Conservation (phyloP, 2,329 filamentous ascomycete species). For the Apiospora arundinis region DNA sequence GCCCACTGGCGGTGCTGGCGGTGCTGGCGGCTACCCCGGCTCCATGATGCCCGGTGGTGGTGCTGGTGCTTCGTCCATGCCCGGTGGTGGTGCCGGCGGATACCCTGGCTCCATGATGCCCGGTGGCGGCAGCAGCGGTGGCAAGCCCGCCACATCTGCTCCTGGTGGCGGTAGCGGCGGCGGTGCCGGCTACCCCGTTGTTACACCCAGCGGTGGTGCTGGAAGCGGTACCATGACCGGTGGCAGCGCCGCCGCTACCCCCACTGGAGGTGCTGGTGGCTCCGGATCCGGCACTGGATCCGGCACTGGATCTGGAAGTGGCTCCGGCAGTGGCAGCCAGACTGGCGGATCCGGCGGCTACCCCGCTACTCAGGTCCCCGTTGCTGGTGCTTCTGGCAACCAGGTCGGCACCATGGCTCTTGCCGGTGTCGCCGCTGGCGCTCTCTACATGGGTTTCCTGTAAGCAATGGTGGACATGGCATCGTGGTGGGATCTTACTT, state of each 20-base stretch:
- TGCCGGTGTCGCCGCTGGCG: background rate
- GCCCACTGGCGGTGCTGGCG: background rate
- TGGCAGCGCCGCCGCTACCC: background rate
- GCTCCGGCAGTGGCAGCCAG: background rate
- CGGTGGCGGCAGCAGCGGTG: background rate
- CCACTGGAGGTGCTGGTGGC: background rate
- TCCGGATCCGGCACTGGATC: background rate
- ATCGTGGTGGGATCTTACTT: background rate
- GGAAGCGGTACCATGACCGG: background rate
- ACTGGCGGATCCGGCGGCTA: background rate
- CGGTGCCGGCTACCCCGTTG: background rate
- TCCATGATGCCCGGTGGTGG: background rate
- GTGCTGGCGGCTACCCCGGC: background rate
- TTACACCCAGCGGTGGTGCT: background rate
- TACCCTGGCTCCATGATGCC: background rate
- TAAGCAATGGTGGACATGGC: background rate
- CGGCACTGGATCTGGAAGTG: background rate
- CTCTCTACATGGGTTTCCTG: conserved; percentile 11
- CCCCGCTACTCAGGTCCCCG: background rate
- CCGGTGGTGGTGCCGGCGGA: background rate
- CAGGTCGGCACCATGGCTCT: background rate
- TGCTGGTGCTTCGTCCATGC: background rate
- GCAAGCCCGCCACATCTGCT: background rate
- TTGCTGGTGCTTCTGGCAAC: background rate
- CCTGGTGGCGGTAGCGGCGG: background rate